A percentile compares a stretch with the other conserved stretches of the same genome.
phyloP scores from a whole-genome alignment of 148 eudicot genomes.

The Vaccinium darrowii region DNA sequence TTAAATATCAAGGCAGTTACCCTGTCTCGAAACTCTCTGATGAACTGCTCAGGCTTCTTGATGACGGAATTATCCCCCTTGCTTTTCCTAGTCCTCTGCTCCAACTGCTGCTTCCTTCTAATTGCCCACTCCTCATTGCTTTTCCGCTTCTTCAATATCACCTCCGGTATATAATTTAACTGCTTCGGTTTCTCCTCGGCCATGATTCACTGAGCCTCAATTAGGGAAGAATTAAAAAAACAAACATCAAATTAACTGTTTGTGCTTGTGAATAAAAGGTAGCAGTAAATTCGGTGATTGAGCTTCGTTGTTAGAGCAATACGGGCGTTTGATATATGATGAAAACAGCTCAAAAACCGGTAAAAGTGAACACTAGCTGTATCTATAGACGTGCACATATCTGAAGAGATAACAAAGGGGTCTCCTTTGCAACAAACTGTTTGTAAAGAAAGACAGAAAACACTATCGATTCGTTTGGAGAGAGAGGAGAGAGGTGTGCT shows the following conservation, averaged over 20 bases:
- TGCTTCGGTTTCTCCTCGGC: conserved; percentile 49
- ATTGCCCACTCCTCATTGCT: conserved; percentile 85
- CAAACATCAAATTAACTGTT: neutral
- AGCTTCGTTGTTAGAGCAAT: conserved; percentile 9
- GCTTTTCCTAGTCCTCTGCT: conserved; percentile 54
- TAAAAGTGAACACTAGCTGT: neutral
- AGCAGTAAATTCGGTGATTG: neutral
- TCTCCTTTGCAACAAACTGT: neutral
- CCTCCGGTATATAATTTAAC: conserved; percentile 64
- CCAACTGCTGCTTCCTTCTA: conserved; percentile 63
- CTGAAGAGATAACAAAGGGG: neutral
- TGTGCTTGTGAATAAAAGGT: neutral
- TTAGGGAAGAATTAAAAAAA: neutral
- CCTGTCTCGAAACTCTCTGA: conserved; percentile 57
- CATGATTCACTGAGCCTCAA: conserved; percentile 28
- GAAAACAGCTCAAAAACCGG: neutral
- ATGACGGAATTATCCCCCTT: conserved; percentile 46
- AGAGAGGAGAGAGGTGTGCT: neutral
- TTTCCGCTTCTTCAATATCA: conserved; percentile 85
- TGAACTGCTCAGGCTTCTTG: conserved; percentile 80
- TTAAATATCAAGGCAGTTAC: conserved; percentile 28
- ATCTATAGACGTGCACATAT: neutral
- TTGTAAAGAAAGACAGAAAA: neutral
- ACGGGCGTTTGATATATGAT: neutral
- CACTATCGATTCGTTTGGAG: neutral